phyloP scores from a whole-genome alignment of 164 flowering plant species.

The Piper longum region DNA sequence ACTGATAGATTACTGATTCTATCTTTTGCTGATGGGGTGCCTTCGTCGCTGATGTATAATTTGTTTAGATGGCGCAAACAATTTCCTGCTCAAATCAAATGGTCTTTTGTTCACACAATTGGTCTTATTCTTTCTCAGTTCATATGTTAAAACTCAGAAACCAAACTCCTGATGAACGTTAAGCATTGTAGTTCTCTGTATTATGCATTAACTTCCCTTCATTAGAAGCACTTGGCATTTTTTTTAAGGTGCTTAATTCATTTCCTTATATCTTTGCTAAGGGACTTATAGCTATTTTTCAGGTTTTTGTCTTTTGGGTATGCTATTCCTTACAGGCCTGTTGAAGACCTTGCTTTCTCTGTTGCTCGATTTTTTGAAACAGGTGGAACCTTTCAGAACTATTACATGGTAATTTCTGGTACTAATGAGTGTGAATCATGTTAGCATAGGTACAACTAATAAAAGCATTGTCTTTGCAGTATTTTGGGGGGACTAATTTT shows the following conservation, averaged over 20 bases:
- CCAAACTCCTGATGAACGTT: not conserved
- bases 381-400: slow-evolving; percentile 57
- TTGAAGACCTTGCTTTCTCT: slow-evolving; percentile 58
- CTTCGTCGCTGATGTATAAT: not conserved
- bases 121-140: not conserved
- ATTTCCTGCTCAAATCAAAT: not conserved
- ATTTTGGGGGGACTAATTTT: slow-evolving; percentile 59
- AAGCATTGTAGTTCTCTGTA: not conserved
- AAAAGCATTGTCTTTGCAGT: slow-evolving; percentile 19
- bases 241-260: not conserved
- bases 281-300: not conserved
- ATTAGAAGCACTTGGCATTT: not conserved
- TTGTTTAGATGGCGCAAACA: not conserved
- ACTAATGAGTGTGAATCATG: not conserved
- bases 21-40: not conserved
- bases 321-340: slow-evolving; percentile 44
- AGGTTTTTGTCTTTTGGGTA: slow-evolving; percentile 55
- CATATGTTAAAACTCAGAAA: not conserved
- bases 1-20: not conserved
- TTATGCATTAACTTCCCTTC: not conserved
- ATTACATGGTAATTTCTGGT: slow-evolving; percentile 44
- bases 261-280: too few relatives aligned
- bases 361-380: slow-evolving; percentile 52
- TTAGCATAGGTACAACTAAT: not conserved
- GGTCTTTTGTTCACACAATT: not conserved